Percentiles rank a stretch among this genome's conserved stretches.
phyloP scores from a whole-genome alignment of 2,329 filamentous ascomycete genomes.

The Escovopsis sp. region DNA sequence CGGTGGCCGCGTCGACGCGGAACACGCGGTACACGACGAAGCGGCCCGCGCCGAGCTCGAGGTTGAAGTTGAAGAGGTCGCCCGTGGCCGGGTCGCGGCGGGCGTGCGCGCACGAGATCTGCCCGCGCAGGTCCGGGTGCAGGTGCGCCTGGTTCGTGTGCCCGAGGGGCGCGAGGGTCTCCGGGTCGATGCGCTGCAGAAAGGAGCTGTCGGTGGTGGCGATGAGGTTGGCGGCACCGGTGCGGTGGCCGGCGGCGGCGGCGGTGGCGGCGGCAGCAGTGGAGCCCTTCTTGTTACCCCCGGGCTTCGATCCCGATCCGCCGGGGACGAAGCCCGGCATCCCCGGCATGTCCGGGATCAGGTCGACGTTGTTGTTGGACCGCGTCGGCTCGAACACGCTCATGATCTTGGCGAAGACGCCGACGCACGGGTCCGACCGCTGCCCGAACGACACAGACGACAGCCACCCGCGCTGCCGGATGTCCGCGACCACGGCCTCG shows the following conservation, averaged over 20 bases:
- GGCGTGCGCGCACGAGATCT: constrained; percentile 55
- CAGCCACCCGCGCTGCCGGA: constrained; percentile 44
- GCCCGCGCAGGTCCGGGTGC: constrained; percentile 54
- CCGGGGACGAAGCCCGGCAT: constrained; percentile 14
- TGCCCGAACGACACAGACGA: constrained; percentile 52
- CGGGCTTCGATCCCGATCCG: no score
- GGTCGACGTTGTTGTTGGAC: constrained; percentile 47
- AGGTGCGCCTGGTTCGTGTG: constrained; percentile 44
- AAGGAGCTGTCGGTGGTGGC: constrained; percentile 31
- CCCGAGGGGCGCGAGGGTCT: constrained; percentile 59
- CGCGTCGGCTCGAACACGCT: constrained; percentile 33
- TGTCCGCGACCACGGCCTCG: constrained; percentile 45
- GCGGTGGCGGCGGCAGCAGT: no score
- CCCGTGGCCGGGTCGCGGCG: constrained; percentile 57
- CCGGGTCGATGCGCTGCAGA: constrained; percentile 50
- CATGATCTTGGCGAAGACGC: constrained; percentile 58
- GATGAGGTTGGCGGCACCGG: constrained; percentile 11
- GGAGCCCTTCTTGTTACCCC: no score
- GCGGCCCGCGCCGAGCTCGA: constrained; percentile 43
- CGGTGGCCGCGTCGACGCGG: constrained; percentile 44
- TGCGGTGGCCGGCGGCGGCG: constrained; percentile 17
- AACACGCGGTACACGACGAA: constrained; percentile 55
- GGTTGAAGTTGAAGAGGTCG: constrained; percentile 70
- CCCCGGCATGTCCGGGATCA: constrained; percentile 51
- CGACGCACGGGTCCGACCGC: constrained; percentile 58